Base-by-base conservation (phyloP, 1,284 basidiomycete genomes). In the Sphagnurus paluster region DNA sequence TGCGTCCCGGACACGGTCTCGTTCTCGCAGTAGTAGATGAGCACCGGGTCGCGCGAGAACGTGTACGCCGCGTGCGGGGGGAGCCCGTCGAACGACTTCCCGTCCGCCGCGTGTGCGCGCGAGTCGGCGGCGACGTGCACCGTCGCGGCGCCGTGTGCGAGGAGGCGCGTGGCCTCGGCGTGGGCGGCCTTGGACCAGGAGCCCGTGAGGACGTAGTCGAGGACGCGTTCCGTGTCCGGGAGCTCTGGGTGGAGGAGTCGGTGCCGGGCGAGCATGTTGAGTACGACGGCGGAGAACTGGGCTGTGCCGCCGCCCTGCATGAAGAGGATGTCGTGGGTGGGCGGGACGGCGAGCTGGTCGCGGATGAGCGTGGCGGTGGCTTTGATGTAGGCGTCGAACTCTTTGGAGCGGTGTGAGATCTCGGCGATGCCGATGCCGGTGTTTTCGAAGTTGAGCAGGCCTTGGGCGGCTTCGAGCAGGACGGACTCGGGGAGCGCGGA, bases 21-120 rank as follows among this genome's bases (percentile, higher is more conserved):
- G 73, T 99, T 99, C 66, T 98, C 96, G 78, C 97, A 99, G 72
- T 98, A 99, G 72, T 97, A 98, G 45, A 98, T 86, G 61, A 95
- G 82, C 7, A 91, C 95, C 1, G 96, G 87, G 62, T 84, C 76
- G 30, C 63, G 56, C 10, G 90, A 90, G 70, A 97, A 90, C n/a
- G 71, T 68, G 80, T 89, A 98, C 38, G 79, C 73, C 44, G 75
- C 70, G 60, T 82, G 80, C 10, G 81, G 70, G 9, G 95, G 93
- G 58, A 98, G 84, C 46, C 79, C 79, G 56, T 93, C 89, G 71
- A 90, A 98, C 0, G 78, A 71, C 68, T 84, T 80, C 56, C 76
- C 74, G 66, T 84, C 80, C 62, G 78, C 67, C 42, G 85, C 82
- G 62, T 80, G 71, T 44, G 66, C 58, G 26, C 84, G 77, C 1